Evolutionary conservation across 2,329 filamentous ascomycete species (phyloP).

Genomic region (Botrytis paeoniae): DNA sequence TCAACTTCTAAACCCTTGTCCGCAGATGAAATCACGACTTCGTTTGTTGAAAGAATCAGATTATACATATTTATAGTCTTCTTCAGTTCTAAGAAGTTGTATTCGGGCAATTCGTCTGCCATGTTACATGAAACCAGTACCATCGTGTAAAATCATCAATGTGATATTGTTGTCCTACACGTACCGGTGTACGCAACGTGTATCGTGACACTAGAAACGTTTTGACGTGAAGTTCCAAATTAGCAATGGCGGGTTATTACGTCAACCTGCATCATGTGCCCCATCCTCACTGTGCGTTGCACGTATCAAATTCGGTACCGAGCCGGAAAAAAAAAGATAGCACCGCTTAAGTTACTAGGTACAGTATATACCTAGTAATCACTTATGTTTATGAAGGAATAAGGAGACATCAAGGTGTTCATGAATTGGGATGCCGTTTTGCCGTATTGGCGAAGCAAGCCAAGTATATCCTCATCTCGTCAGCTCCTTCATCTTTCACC

Average conservation of each 20-base stretch:
- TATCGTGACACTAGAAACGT: background rate
- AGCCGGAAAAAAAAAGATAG: background rate
- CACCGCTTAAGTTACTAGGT: background rate
- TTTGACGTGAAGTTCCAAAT: background rate
- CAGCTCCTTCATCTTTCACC: background rate
- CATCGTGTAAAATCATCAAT: background rate
- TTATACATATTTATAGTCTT: background rate
- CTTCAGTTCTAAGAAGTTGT: background rate
- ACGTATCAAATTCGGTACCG: background rate
- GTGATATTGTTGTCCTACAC: background rate
- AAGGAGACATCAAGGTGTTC: background rate
- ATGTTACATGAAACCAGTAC: background rate
- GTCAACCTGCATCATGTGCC: background rate
- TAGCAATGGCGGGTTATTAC: background rate
- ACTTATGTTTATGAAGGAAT: background rate
- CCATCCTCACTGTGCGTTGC: background rate
- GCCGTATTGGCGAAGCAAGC: constrained; percentile 5
- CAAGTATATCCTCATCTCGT: constrained; percentile 4
- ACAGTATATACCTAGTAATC: background rate
- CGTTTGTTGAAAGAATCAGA: background rate
- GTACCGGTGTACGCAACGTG: background rate
- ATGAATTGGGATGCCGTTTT: background rate
- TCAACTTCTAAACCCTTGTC: background rate
- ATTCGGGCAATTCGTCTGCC: background rate
- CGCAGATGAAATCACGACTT: background rate